Evolutionary conservation across 371 early-diverging fungal species (phyloP), one percentile per base, ranked within the genome.

Genomic region (Apophysomyces sp.): DNA sequence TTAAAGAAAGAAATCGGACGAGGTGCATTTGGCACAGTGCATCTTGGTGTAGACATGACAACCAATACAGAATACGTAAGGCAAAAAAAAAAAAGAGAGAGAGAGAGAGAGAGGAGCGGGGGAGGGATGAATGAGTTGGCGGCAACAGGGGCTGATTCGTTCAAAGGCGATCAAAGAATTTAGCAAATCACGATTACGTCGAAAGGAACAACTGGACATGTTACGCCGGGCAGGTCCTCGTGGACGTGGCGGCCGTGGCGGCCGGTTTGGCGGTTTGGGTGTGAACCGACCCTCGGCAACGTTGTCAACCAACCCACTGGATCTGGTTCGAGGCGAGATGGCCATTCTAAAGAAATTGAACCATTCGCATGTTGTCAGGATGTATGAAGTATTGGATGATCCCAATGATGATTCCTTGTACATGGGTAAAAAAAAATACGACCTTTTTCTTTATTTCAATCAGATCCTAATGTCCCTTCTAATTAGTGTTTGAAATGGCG

Each of bases 381-480:
- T 99, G 30, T 89, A 82, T 72, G 99, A 99, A 78, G 99, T 96
- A 8, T 74, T 98, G 63, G 95, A 97, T 78, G 94, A 94, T 64
- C 86, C 92, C 0, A 81, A 81, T 16, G 86, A 90, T 51, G 94
- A 94, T 65, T 83, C 87, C 0, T 69, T 94, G 49, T 92, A 87
- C 70, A 89, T 94, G 86, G 87, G 89, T 88, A 80, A 73, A 49
- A 39, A 12, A 52, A 5, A 36, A 15, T 0, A 16, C 18, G 4
- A 49, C n/a, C n/a, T n/a, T n/a, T n/a, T n/a, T n/a, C n/a, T n/a
- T n/a, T n/a, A n/a, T n/a, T n/a, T n/a, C n/a, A n/a, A n/a, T n/a
- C n/a, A n/a, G n/a, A n/a, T n/a, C n/a, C n/a, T n/a, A n/a, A n/a
- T n/a, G n/a, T 12, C 52, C 7, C 26, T 18, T 37, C 40, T 28